Evolutionary conservation across 352 stramenopile species (phyloP).

Genomic region (Sclerospora graminicola): DNA sequence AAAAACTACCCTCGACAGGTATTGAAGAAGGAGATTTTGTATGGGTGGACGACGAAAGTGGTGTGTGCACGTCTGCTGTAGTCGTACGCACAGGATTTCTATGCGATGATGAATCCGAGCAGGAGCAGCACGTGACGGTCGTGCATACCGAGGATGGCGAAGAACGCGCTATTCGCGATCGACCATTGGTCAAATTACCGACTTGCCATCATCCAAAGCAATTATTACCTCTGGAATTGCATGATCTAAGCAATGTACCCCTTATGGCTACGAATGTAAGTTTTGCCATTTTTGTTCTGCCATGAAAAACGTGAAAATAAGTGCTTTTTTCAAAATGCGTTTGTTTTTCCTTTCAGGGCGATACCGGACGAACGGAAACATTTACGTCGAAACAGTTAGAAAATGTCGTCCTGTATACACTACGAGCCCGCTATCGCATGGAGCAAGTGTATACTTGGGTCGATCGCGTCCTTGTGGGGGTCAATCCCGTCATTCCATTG

Average conservation of each 20-base stretch:
- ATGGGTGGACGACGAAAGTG: slow-evolving; percentile 46
- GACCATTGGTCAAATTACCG: slow-evolving; percentile 47
- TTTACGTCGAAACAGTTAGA: slow-evolving; percentile 60
- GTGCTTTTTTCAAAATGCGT: background rate
- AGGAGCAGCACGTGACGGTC: slow-evolving; percentile 58
- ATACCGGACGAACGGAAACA: slow-evolving; percentile 42
- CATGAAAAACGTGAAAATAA: background rate
- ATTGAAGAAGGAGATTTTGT: slow-evolving; percentile 41
- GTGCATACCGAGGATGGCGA: slow-evolving; percentile 79
- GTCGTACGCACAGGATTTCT: slow-evolving; percentile 54
- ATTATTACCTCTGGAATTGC: slow-evolving; percentile 34
- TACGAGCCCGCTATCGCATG: slow-evolving; percentile 66
- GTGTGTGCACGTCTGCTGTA: slow-evolving; percentile 41
- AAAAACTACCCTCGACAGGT: slow-evolving; percentile 1
- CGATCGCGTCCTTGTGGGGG: slow-evolving; percentile 56
- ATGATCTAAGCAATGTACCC: slow-evolving; percentile 59
- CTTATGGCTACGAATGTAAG: slow-evolving; percentile 55
- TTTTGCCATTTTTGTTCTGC: too few species aligned
- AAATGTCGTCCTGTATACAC: slow-evolving; percentile 61
- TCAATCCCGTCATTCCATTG: slow-evolving; percentile 60
- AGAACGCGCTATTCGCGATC: slow-evolving; percentile 56
- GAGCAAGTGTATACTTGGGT: slow-evolving; percentile 81
- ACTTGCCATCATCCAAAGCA: slow-evolving; percentile 54
- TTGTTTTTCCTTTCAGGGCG: slow-evolving; percentile 19
- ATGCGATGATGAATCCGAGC: slow-evolving; percentile 44